phyloP scores from a whole-genome alignment of 2,329 filamentous ascomycete genomes.

The Scortechinia acanthostroma region DNA sequence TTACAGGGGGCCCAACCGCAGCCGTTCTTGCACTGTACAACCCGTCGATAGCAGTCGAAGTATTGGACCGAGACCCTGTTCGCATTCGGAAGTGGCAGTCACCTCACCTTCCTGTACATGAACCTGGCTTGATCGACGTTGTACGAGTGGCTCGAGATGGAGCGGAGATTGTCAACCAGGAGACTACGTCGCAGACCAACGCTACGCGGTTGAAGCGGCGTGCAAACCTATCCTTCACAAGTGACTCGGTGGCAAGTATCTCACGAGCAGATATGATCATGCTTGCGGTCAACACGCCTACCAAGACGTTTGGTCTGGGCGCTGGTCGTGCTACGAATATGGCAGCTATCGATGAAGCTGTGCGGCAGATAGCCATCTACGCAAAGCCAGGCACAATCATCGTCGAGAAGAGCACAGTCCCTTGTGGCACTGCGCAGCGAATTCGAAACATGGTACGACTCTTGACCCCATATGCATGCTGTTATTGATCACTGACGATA shows the following conservation, averaged over 20 bases:
- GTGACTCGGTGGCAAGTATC: slow-evolving; percentile 38
- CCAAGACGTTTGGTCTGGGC: slow-evolving; percentile 46
- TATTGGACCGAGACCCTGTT: slow-evolving; percentile 45
- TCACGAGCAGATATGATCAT: slow-evolving; percentile 49
- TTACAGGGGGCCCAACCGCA: slow-evolving; percentile 46
- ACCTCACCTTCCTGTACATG: slow-evolving; percentile 47
- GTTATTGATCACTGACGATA: neutral
- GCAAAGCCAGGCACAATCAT: slow-evolving; percentile 45
- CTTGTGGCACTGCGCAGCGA: slow-evolving; percentile 47
- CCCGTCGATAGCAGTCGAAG: slow-evolving; percentile 45
- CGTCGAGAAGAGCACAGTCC: slow-evolving; percentile 60
- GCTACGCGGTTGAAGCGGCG: slow-evolving; percentile 16
- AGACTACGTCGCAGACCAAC: slow-evolving; percentile 9
- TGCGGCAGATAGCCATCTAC: slow-evolving; percentile 41
- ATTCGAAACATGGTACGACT: slow-evolving; percentile 46
- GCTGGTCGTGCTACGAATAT: slow-evolving; percentile 49
- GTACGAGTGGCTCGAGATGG: slow-evolving; percentile 36
- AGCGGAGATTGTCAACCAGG: slow-evolving; percentile 13
- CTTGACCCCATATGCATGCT: slow-evolving; percentile 3
- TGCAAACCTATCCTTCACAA: slow-evolving; percentile 52
- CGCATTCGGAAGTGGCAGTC: slow-evolving; percentile 52
- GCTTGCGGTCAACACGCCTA: slow-evolving; percentile 58
- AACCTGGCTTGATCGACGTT: slow-evolving; percentile 44
- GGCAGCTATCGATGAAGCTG: slow-evolving; percentile 44
- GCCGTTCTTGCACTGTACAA: slow-evolving; percentile 53